Evolutionary conservation across 2,329 filamentous ascomycete genomes (phyloP), one percentile per base, ranked within the genome.

Genomic region (Fusarium nematophilum): DNA sequence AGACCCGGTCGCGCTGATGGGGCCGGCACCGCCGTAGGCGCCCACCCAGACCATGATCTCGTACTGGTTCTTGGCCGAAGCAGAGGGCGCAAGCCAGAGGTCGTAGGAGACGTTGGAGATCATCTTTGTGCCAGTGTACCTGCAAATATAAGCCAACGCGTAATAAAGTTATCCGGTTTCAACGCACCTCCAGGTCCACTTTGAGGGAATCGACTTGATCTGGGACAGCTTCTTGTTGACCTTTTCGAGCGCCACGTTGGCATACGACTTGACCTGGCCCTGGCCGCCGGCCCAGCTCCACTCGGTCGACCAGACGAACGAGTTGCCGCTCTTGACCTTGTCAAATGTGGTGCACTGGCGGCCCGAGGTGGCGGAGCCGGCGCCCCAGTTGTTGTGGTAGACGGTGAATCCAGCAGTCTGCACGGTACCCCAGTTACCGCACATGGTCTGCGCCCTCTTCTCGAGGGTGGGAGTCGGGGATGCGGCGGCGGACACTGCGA

Each of bases 1-100:
- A 9, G 34, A 45, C n/a, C 49, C 49, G 9, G 57, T 52, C 6
- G 40, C 30, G n/a, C 48, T 56, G 18, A 87, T 87, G 30, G 85
- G 84, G 3, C 82, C 82, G 1, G 84, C 84, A 46, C 83, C 84
- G 30, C 85, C 85, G 40, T 84, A 75, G 3, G 82, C 79, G 2
- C 76, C 81, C 40, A 87, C 76, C 86, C 86, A 89, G 64, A 88
- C 77, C 86, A 89, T 88, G 71, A 88, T 79, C 73, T 88, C 86
- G 70, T 86, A 86, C 66, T 84, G 75, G 17, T 80, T 64, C 11
- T 57, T 69, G 38, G 70, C 72, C 3, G 79, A 73, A 21, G 76
- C 76, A 23, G 79, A 77, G n/a, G 74, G 73, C 10, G 76, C 75
- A 31, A 84, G 84, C 76, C 87, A 88, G 47, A 87, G 72, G 69